Evolutionary conservation across 2,329 filamentous ascomycete species (phyloP).

Genomic region (Ophiosphaerella herpotricha): DNA sequence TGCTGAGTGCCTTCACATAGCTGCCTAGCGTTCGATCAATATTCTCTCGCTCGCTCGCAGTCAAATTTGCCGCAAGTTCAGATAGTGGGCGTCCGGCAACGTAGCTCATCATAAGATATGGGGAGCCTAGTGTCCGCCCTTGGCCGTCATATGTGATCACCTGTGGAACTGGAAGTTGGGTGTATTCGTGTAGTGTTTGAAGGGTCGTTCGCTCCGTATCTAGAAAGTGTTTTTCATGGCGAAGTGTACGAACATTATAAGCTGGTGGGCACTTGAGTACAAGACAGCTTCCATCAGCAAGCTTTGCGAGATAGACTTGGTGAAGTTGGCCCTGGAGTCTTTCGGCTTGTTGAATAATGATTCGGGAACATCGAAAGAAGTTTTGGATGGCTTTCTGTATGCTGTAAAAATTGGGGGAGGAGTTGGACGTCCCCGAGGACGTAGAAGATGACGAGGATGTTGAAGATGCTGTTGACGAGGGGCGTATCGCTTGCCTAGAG

Average conservation of each 20-base stretch:
- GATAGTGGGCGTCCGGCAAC: conserved; percentile 42
- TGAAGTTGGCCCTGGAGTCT: conserved; percentile 43
- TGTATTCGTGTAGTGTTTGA: conserved; percentile 43
- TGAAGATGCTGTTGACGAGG: conserved; percentile 30
- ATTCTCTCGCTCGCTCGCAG: conserved; percentile 37
- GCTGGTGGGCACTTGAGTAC: conserved; percentile 50
- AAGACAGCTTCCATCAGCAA: conserved; percentile 46
- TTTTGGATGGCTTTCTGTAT: conserved; percentile 41
- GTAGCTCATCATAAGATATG: conserved; percentile 42
- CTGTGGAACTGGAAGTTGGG: conserved; percentile 44
- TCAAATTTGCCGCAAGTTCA: conserved; percentile 38
- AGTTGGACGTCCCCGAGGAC: conserved; percentile 21
- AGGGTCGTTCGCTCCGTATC: conserved; percentile 47
- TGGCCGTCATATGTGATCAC: conserved; percentile 46
- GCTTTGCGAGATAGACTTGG: conserved; percentile 49
- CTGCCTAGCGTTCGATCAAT: conserved; percentile 50
- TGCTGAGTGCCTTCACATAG: conserved; percentile 49
- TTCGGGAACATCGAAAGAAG: conserved; percentile 38
- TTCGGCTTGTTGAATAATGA: conserved; percentile 42
- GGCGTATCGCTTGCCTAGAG: conserved; percentile 24
- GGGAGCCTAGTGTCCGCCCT: conserved; percentile 31
- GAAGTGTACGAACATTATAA: conserved; percentile 45
- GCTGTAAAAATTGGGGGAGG: conserved; percentile 37
- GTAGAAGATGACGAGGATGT: conserved; percentile 32
- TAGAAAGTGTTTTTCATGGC: conserved; percentile 50